These are phyloP conservation scores for Pochonia chlamydosporia DNA, from an alignment of 2,329 filamentous ascomycete species.

Conservation along the genomic window DNA sequence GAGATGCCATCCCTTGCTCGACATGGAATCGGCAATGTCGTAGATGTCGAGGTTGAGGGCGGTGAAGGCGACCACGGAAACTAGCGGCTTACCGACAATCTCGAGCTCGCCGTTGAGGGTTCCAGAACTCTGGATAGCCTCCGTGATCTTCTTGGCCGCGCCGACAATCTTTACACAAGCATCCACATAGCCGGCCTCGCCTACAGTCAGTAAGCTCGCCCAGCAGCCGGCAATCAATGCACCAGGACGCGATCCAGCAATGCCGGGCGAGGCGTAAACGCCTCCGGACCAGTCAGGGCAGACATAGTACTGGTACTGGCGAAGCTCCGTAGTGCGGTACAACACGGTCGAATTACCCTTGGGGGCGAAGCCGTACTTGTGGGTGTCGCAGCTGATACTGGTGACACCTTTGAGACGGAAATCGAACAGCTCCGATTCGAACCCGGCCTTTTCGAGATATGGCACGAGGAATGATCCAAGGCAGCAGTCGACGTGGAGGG, in stretches of 20 bases:
- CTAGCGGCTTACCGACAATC: slow-evolving; percentile 77
- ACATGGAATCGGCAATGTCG: slow-evolving; percentile 88
- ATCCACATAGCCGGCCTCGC: slow-evolving; percentile 81
- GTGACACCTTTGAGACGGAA: slow-evolving; percentile 93
- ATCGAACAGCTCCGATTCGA: slow-evolving; percentile 82
- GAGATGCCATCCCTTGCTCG: slow-evolving; percentile 82
- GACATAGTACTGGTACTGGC: slow-evolving; percentile 94
- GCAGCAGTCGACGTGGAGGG: slow-evolving; percentile 96
- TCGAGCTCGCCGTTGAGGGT: slow-evolving; percentile 66
- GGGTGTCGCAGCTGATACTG: slow-evolving; percentile 92
- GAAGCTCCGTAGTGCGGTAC: slow-evolving; percentile 73
- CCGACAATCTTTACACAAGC: slow-evolving; percentile 86
- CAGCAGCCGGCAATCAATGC: slow-evolving; percentile 95
- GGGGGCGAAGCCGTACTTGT: slow-evolving; percentile 98
- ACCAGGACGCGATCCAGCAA: slow-evolving; percentile 87
- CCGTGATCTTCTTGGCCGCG: slow-evolving; percentile 73
- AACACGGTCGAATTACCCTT: slow-evolving; percentile 94
- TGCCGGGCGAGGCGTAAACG: slow-evolving; percentile 88
- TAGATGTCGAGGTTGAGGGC: slow-evolving; percentile 86
- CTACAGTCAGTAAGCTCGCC: slow-evolving; percentile 83
- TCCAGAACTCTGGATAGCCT: slow-evolving; percentile 65
- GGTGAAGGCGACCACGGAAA: slow-evolving; percentile 84
- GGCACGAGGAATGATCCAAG: slow-evolving; percentile 92
- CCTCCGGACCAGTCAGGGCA: slow-evolving; percentile 92
- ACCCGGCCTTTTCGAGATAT: slow-evolving; percentile 88